phyloP scores from a whole-genome alignment of 2,329 filamentous ascomycete species.

The Lecanicillium sp. region DNA sequence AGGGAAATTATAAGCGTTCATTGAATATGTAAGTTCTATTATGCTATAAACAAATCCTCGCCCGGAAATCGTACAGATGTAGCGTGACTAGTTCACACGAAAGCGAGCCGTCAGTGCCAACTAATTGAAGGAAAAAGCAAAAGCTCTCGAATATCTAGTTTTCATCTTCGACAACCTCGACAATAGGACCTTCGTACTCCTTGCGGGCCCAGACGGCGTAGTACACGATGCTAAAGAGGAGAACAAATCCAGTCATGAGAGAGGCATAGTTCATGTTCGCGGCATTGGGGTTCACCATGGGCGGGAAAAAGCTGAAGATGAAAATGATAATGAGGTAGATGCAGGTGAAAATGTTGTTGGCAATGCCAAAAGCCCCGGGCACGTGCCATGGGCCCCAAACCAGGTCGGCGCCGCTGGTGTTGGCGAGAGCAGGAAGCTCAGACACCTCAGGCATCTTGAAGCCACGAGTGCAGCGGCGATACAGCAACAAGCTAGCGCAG shows the following conservation, averaged over 20 bases:
- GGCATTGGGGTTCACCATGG: conserved; percentile 14
- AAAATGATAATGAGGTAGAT: conserved; percentile 44
- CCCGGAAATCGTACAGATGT: too few relatives aligned
- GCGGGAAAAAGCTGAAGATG: conserved; percentile 48
- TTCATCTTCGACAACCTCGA: neutral
- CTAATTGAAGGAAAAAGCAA: too few relatives aligned
- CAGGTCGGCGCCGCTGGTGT: conserved; percentile 19
- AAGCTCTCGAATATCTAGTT: too few relatives aligned
- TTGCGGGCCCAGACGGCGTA: neutral
- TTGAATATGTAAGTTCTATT: too few relatives aligned
- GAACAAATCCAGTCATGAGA: conserved; percentile 31
- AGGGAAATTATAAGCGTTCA: too few relatives aligned
- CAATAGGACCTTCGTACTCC: conserved; percentile 2
- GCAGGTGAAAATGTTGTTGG: conserved; percentile 47
- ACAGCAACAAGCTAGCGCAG: conserved; percentile 19
- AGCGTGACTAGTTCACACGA: too few relatives aligned
- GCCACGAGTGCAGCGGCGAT: conserved; percentile 20
- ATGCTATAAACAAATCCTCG: too few relatives aligned
- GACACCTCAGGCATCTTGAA: conserved; percentile 16
- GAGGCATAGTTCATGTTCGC: conserved; percentile 38
- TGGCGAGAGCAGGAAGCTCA: conserved; percentile 20
- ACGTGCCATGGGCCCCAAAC: conserved; percentile 49
- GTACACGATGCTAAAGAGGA: neutral
- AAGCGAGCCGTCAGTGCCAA: too few relatives aligned
- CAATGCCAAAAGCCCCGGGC: conserved; percentile 38